Evolutionary conservation across 1,139 yeast species (phyloP), one percentile per base, ranked within the genome.

Genomic region (Candida neerlandica): DNA sequence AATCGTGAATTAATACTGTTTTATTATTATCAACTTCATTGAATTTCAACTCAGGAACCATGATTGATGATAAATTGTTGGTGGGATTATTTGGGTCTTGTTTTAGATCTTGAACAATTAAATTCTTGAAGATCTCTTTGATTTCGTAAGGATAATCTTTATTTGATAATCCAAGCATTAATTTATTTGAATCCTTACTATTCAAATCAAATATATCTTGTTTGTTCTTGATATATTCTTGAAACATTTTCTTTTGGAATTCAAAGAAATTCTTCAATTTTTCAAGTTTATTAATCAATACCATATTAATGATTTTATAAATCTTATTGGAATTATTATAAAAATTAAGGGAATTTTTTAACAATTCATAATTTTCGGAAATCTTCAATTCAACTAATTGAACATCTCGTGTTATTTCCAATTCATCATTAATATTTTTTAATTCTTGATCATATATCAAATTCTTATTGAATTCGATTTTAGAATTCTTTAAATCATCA

Each of bases 251-350:
- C 44, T 62, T 62, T 54, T 76, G 80, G 53, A 61, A 73, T 55
- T 71, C 75, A 48, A 76, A 69, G 51, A 75, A 75, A 54, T 71
- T 69, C 56, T 68, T 68, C 46, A 76, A 58, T 52, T 75, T 76
- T 45, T 67, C 66, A 42, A 76, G 61, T 55, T 75, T 75, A 57
- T 70, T 75, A 16, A 67, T 54, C 54, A 69, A 50, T 2, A 64
- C 52, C 30, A 53, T 48, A 54, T 70, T 71, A 59, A 70, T 64
- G 51, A 63, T 65, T 49, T 66, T 69, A 58, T 73, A 76, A 32
- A 62, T 63, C 38, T 66, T 64, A 56, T 74, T 71, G 11, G 76
- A 69, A 46, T 75, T 76, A 45, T 72, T 69, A 52, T 75, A 75
- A 51, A 72, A 75, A 1, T 59, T 56, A 39, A 66, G 57, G 3